Conservation (phyloP, 805 yeast genomes). For the Wickerhamiella dianesei region DNA sequence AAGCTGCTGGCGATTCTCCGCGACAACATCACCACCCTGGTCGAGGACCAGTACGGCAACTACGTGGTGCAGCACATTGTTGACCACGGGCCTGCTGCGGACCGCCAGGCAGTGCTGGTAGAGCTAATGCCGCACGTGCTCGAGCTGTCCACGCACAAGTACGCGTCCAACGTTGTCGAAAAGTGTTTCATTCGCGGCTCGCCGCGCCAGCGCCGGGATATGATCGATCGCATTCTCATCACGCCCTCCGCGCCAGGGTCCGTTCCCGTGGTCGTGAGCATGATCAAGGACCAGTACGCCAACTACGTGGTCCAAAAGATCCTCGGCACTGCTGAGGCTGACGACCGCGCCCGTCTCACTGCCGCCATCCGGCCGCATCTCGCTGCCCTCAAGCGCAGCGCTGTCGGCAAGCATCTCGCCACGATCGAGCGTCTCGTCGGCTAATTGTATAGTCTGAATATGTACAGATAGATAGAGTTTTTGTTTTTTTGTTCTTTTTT, state of each 20-base stretch:
- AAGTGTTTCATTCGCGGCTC: slow-evolving; percentile 72
- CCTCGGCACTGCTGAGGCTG: slow-evolving; percentile 64
- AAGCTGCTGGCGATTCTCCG: slow-evolving; percentile 59
- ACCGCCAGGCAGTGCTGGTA: slow-evolving; percentile 47
- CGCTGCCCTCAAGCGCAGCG: slow-evolving; percentile 53
- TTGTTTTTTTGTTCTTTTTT: not conserved
- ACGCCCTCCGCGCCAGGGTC: slow-evolving; percentile 15
- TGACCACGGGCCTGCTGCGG: slow-evolving; percentile 54
- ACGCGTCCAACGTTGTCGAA: slow-evolving; percentile 95
- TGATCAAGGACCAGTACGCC: slow-evolving; percentile 98
- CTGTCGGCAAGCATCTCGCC: slow-evolving; percentile 71
- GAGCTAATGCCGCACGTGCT: slow-evolving; percentile 63
- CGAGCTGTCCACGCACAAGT: slow-evolving; percentile 84
- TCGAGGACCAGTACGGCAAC: slow-evolving; percentile 95
- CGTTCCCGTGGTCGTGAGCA: slow-evolving; percentile 49
- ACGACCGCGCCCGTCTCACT: slow-evolving; percentile 56
- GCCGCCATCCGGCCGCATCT: slow-evolving; percentile 67
- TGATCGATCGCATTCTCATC: slow-evolving; percentile 47
- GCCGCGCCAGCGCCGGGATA: slow-evolving; percentile 42
- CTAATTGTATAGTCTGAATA: not conserved
- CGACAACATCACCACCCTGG: slow-evolving; percentile 55
- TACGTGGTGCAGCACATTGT: slow-evolving; percentile 93
- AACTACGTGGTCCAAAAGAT: slow-evolving; percentile 93
- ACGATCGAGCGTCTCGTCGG: slow-evolving; percentile 49
- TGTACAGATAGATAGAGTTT: not conserved